Conservation (phyloP, 2,329 filamentous ascomycete species). For the Botrytis tulipae region DNA sequence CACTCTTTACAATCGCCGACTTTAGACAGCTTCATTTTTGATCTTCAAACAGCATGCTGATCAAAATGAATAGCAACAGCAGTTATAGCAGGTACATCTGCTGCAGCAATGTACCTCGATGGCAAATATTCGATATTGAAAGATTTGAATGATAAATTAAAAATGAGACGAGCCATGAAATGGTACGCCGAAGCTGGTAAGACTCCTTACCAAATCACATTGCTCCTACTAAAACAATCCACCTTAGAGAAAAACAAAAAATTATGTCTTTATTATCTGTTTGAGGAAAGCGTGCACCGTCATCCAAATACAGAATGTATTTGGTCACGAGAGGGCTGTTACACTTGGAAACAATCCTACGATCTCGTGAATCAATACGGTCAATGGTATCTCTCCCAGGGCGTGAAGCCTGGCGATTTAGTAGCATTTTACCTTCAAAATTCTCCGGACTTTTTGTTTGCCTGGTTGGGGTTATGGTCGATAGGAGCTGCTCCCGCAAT, state of each 20-base stretch:
- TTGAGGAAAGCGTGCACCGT: constrained; percentile 54
- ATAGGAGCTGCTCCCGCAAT: constrained; percentile 68
- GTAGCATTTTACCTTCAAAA: constrained; percentile 68
- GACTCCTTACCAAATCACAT: constrained; percentile 23
- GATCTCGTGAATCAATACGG: constrained; percentile 59
- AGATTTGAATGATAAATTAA: constrained; percentile 53
- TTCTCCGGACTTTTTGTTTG: constrained; percentile 64
- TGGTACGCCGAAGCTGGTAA: constrained; percentile 50
- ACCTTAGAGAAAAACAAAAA: constrained; percentile 44
- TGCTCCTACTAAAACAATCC: not conserved
- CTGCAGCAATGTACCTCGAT: constrained; percentile 59
- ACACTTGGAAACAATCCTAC: constrained; percentile 57
- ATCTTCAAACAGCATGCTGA: not conserved
- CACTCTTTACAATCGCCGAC: not conserved
- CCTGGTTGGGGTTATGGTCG: constrained; percentile 62
- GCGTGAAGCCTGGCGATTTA: constrained; percentile 57
- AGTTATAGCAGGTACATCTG: constrained; percentile 41
- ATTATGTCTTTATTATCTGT: constrained; percentile 63
- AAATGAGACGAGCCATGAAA: constrained; percentile 44
- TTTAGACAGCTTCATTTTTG: not conserved
- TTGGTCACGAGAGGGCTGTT: constrained; percentile 63
- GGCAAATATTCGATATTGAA: constrained; percentile 66
- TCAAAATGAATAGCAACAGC: constrained; percentile 27
- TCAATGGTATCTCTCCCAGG: constrained; percentile 58
- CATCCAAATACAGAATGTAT: constrained; percentile 57